These are phyloP conservation scores for Floccularia luteovirens DNA, from an alignment of 768 basidiomycete genomes.

Conservation along the genomic window DNA sequence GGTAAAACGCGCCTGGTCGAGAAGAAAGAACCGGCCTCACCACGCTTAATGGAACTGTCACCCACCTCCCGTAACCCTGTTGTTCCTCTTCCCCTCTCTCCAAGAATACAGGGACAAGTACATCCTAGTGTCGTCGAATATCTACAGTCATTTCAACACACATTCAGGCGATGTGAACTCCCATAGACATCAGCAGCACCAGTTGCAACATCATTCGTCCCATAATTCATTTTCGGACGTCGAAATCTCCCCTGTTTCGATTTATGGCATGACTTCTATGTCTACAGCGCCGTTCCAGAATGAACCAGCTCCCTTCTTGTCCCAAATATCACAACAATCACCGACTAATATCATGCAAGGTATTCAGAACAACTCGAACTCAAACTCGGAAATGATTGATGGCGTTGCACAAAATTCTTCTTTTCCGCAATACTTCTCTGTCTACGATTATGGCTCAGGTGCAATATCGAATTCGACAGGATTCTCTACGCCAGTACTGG, in stretches of 20 bases:
- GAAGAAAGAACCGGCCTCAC: slow-evolving; percentile 52
- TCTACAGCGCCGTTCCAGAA: slow-evolving; percentile 23
- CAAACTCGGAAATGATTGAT: not conserved
- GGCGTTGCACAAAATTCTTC: slow-evolving; percentile 8
- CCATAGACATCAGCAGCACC: slow-evolving; percentile 14
- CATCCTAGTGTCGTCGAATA: slow-evolving; percentile 66
- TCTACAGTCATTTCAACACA: slow-evolving; percentile 58
- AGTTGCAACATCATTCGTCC: slow-evolving; percentile 6
- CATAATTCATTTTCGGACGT: slow-evolving; percentile 19
- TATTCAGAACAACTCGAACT: slow-evolving; percentile 12
- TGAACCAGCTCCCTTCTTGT: slow-evolving; percentile 23
- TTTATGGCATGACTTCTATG: slow-evolving; percentile 37
- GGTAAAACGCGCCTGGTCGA: slow-evolving; percentile 61
- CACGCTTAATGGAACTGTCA: slow-evolving; percentile 51
- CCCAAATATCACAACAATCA: slow-evolving; percentile 18
- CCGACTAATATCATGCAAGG: slow-evolving; percentile 14
- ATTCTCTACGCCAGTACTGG: slow-evolving; percentile 24
- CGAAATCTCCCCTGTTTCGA: slow-evolving; percentile 35
- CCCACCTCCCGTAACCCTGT: slow-evolving; percentile 68
- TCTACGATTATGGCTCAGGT: slow-evolving; percentile 58
- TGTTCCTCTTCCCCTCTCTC: slow-evolving; percentile 59
- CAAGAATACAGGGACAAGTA: slow-evolving; percentile 39
- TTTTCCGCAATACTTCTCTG: slow-evolving; percentile 69
- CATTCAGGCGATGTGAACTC: slow-evolving; percentile 32
- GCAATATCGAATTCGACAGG: slow-evolving; percentile 13